These are phyloP conservation scores for Penicillium taxi DNA, from an alignment of 495 filamentous ascomycete genomes.

Conservation along the genomic window DNA sequence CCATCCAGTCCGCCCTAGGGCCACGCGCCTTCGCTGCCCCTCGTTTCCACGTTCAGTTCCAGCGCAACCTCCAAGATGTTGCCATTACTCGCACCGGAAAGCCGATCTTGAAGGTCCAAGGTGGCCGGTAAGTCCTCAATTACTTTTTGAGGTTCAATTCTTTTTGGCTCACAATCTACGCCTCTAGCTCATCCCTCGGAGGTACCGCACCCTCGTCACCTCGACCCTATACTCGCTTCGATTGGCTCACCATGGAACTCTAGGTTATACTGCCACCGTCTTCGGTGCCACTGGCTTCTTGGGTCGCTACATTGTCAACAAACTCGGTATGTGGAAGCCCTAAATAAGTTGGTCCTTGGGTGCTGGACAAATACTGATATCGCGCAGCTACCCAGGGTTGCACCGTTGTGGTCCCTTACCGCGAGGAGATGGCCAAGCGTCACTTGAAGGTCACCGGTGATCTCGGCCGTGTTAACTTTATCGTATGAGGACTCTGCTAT, in stretches of 20 bases:
- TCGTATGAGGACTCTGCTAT: slow-evolving; percentile 41
- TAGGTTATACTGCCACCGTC: slow-evolving; percentile 92
- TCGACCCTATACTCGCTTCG: slow-evolving; percentile 10
- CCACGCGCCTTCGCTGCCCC: slow-evolving; percentile 35
- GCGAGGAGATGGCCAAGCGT: slow-evolving; percentile 96
- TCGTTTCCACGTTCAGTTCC: slow-evolving; percentile 36
- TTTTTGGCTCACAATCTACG: slow-evolving; percentile 20
- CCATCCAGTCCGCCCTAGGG: slow-evolving; percentile 39
- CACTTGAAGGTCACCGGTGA: slow-evolving; percentile 94
- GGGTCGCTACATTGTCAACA: slow-evolving; percentile 94
- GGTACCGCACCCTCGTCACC: slow-evolving; percentile 46
- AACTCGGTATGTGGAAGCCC: slow-evolving; percentile 60
- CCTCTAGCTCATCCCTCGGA: slow-evolving; percentile 68
- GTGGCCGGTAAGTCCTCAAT: slow-evolving; percentile 62
- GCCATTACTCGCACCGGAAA: slow-evolving; percentile 80
- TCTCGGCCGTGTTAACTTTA: slow-evolving; percentile 78
- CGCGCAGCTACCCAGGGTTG: slow-evolving; percentile 75
- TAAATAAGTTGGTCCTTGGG: slow-evolving; percentile 3
- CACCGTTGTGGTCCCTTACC: slow-evolving; percentile 85
- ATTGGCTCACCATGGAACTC: slow-evolving; percentile 20
- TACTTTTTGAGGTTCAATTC: not conserved
- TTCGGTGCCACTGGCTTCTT: slow-evolving; percentile 97
- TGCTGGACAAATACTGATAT: slow-evolving; percentile 24
- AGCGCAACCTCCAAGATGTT: slow-evolving; percentile 64
- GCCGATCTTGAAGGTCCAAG: slow-evolving; percentile 72